Base-by-base conservation (phyloP, 805 yeast species). In the Barnettozyma sp. region DNA sequence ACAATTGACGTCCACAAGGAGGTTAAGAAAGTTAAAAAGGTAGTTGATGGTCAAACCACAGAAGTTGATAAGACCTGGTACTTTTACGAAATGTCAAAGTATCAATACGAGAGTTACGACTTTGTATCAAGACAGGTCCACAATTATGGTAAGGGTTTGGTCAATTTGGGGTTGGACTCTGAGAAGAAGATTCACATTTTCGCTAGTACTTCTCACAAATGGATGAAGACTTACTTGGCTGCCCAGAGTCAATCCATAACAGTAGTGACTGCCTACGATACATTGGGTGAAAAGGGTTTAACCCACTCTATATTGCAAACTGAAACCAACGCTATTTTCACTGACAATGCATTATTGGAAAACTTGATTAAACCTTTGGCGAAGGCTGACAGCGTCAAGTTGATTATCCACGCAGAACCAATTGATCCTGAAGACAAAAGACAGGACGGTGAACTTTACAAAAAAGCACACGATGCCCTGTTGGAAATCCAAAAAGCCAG, bases 191-290 rank as follows among this genome's bases (percentile, higher is more conserved):
- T 90, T 49, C 96, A 87, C 59, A 71, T 90, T 36, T 92, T 79
- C 62, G 96, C 96, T 18, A 60, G 83, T 15, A 92, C 98, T 11
- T 82, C 94, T 12, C 80, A 75, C 38, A 76, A 76, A 54, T 90
- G 97, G 97, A 74, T 90, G 85, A 82, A 84, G 63, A 73, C 84
- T 22, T 90, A 77, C 45, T 59, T 85, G 40, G 95, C 88, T 12
- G 71, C 85, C 35, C 74, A 76, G 49, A 66, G 87, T 35, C 96
- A 86, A 60, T 63, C 72, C 33, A 79, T 92, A 41, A 83, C 97
- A 17, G 71, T 82, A 39, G 97, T 87, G 26, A 92, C 98, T 12
- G 97, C 98, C 25, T 92, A 92, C 60, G 97, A 88, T 59, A 86
- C 96, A 28, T 69, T 88, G 46, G 97, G 97, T 39, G 94, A 86